Percentiles rank a stretch among this genome's conserved stretches.
Conservation (phyloP, 257 asterid genomes). For the Jaltomata sinuosa region DNA sequence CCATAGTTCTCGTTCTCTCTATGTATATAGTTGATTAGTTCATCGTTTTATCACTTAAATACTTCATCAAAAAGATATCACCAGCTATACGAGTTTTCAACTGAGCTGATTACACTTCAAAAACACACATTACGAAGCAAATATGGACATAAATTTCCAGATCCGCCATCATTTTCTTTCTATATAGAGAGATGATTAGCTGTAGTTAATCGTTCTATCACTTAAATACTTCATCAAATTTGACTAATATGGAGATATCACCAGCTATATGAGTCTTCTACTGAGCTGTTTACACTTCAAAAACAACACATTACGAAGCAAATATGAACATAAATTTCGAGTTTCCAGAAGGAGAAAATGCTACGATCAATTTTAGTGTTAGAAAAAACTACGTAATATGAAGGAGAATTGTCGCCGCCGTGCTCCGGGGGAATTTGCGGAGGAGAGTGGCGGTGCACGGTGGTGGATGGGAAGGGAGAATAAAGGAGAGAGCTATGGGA, state of each 20-base stretch:
- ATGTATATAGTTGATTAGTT: background rate
- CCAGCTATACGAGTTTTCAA: background rate
- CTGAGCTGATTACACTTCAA: background rate
- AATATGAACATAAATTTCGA: background rate
- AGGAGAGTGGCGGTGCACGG: background rate
- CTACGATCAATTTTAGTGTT: background rate
- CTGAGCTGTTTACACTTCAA: background rate
- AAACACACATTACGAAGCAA: background rate
- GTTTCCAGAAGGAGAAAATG: background rate
- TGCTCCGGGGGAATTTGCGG: background rate
- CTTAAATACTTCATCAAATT: background rate
- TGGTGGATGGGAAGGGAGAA: background rate
- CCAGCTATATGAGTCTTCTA: background rate
- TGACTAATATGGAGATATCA: no score
- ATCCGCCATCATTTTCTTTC: constrained; percentile 33
- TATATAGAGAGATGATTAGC: background rate
- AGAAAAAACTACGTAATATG: background rate
- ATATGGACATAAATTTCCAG: no score
- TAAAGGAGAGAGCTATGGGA: no score
- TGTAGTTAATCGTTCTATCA: background rate
- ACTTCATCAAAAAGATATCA: background rate
- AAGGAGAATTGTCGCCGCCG: background rate
- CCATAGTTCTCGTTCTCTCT: constrained; percentile 25
- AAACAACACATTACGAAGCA: background rate
- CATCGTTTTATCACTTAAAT: background rate